Percentiles rank a stretch among this genome's conserved stretches.
These are phyloP conservation scores for Scheffersomyces lignicola DNA, from an alignment of 1,139 yeast genomes.

Conservation along the genomic window DNA sequence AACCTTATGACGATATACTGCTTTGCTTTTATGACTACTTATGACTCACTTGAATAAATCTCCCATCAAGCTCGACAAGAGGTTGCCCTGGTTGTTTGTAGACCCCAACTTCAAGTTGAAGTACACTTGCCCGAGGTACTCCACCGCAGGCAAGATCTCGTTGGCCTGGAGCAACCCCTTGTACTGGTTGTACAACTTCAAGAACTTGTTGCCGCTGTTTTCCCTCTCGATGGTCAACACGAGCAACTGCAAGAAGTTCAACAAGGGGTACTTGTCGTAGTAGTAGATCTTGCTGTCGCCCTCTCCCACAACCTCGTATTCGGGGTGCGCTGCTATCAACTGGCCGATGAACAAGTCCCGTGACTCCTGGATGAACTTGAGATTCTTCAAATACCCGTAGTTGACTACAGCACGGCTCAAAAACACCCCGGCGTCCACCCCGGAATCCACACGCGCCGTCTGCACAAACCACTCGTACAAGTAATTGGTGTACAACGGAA, in stretches of 20 bases:
- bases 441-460: constrained; percentile 27
- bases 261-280: constrained; percentile 33
- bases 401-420: constrained; percentile 67
- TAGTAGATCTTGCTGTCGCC: constrained; percentile 15
- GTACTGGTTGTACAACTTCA: constrained; percentile 50
- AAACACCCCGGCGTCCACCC: constrained; percentile 50
- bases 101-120: constrained; percentile 49
- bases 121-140: constrained; percentile 48
- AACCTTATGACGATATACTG: not conserved
- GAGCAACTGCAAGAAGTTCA: constrained; percentile 72
- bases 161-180: constrained; percentile 28
- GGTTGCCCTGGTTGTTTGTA: constrained; percentile 57
- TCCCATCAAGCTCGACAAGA: constrained; percentile 85
- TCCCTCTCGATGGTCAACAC: constrained; percentile 61
- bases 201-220: constrained; percentile 53
- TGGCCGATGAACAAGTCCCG: constrained; percentile 37
- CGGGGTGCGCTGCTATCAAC: constrained; percentile 17
- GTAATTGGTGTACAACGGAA: constrained; percentile 52
- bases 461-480: constrained; percentile 52
- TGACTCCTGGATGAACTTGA: constrained; percentile 55
- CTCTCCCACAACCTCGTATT: constrained; percentile 11
- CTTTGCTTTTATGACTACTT: not conserved
- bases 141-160: constrained; percentile 43
- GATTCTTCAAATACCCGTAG: constrained; percentile 63
- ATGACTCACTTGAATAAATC: constrained; percentile 55